These are phyloP conservation scores for Coemansia sp. DNA, from an alignment of 192 early-diverging fungal genomes.

Conservation along the genomic window DNA sequence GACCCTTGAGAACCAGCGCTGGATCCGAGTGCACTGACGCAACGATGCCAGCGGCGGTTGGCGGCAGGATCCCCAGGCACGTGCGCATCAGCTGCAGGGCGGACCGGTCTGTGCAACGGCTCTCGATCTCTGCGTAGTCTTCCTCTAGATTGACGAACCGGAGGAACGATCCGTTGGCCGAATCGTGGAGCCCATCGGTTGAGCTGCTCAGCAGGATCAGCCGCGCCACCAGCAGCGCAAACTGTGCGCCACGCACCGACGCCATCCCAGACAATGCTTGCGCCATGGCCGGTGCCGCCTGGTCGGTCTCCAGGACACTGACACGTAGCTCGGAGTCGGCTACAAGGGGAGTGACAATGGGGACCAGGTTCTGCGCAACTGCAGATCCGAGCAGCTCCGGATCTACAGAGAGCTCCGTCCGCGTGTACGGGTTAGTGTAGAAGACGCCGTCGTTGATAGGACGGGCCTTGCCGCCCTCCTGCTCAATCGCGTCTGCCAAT, in stretches of 20 bases:
- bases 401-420: conserved; percentile 32
- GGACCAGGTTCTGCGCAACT: conserved; percentile 66
- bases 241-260: conserved; percentile 42
- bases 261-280: conserved; percentile 56
- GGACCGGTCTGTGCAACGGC: conserved; percentile 42
- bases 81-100: conserved; percentile 65
- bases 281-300: conserved; percentile 55
- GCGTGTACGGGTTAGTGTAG: conserved; percentile 23
- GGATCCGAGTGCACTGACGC: conserved; percentile 58
- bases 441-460: conserved; percentile 71
- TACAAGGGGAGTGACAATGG: conserved; percentile 56
- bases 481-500: conserved; percentile 70
- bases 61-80: conserved; percentile 67
- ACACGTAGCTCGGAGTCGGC: conserved; percentile 54
- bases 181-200: conserved; percentile 46
- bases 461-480: conserved; percentile 67
- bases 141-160: conserved; percentile 82
- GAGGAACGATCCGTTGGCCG: conserved; percentile 57
- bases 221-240: conserved; percentile 68
- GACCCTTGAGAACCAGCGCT: conserved; percentile 50
- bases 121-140: conserved; percentile 63
- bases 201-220: conserved; percentile 56
- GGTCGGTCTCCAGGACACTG: conserved; percentile 37
- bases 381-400: conserved; percentile 60
- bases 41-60: conserved; percentile 74